phyloP scores from a whole-genome alignment of 192 early-diverging fungal genomes.

The Anaeromyces robustus region DNA sequence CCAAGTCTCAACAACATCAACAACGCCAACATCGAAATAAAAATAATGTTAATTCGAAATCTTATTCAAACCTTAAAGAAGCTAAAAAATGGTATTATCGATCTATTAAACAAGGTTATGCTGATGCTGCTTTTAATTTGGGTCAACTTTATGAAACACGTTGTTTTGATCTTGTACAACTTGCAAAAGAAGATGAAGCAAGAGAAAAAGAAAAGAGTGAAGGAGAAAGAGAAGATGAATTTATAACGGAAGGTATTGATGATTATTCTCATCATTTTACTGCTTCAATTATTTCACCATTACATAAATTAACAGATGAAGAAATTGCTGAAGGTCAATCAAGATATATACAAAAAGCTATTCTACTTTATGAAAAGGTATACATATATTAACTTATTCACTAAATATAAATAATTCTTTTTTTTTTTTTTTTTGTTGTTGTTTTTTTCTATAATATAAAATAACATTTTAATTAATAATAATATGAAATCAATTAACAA shows the following conservation, averaged over 20 bases:
- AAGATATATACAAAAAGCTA: background rate
- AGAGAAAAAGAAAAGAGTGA: background rate
- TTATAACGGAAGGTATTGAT: background rate
- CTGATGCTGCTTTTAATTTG: background rate
- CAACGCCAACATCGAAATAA: no score
- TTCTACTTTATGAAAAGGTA: background rate
- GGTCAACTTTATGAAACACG: background rate
- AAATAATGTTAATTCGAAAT: background rate
- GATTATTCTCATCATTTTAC: background rate
- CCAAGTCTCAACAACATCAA: no score
- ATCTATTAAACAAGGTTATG: background rate
- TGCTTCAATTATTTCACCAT: background rate
- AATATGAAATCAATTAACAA: no score
- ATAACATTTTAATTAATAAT: no score
- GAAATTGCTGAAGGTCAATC: background rate
- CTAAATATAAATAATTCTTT: no score
- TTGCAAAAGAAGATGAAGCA: background rate
- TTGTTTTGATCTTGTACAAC: background rate
- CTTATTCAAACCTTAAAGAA: background rate
- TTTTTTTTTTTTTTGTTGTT: no score
- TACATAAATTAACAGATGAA: background rate
- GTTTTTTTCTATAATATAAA: no score
- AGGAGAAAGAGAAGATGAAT: background rate
- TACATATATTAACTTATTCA: no score
- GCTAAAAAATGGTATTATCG: background rate